Base-by-base conservation (phyloP, 805 yeast genomes). In the Komagataella pastoris region DNA sequence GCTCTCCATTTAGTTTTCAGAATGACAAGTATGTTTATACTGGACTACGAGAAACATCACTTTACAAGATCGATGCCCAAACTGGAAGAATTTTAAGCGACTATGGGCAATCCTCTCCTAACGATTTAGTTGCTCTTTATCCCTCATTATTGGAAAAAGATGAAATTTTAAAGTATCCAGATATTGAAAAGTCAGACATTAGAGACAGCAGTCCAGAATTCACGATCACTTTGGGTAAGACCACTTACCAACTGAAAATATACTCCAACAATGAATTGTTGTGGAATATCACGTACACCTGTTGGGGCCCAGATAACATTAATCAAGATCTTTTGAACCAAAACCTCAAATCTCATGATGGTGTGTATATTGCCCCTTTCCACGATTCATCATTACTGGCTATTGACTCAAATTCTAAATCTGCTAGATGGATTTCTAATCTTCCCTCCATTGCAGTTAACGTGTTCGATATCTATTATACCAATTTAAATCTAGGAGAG, bases 261-360 rank as follows among this genome's bases (percentile, higher is more conserved):
- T 84, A 88, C 61, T 82, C 93, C 2, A 79, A 76, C 57, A 75
- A 79, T 54, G 79, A 80, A 54, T 68, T 83, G 0, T 77, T 82
- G 1, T 90, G 97, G 93, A 86, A 88, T 59, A 86, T 93, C 17
- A 81, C 90, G 0, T 89, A 85, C 61, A 75, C 95, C 1, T 75
- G 83, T 44, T 93, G 97, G 97, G 95, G 93, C 7, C 95, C 96
- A 47, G 91, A 91, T 64, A 81, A 87, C 56, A 70, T 89, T 50
- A 96, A 91, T 64, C 69, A 63, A 12, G 74, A 70, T 53, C 64
- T 79, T 46, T 71, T 70, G 2, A 58, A 60, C 44, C 80, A 80
- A 56, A 75, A 78, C 54, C 68, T 68, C 49, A 70, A 73, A 19
- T 80, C 95, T 3, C 63, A 74, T 17, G 98, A 90, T 65, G 81